Base-by-base conservation (phyloP, 345 rosid genomes). In the Lenwebbia sp. region DNA sequence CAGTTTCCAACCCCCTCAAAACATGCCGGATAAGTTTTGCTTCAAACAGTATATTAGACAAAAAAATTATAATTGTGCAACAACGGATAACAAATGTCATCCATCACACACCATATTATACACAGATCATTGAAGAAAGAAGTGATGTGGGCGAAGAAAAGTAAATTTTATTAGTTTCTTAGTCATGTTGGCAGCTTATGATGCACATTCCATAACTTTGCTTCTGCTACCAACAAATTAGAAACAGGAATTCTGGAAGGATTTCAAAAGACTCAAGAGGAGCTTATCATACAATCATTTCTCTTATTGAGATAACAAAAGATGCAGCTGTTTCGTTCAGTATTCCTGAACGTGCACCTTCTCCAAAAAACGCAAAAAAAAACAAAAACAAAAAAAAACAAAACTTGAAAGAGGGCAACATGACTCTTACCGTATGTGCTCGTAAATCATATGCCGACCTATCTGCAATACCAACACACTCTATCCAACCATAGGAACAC, bases 401-500 rank as follows among this genome's bases (percentile, higher is more conserved):
- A 0, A 14, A 17, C 23, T 54, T 2, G 56, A 62, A 30, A 62
- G 23, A 62, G 17, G 41, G 75, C 41, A 62, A 30, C 41, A 30
- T 15, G 8, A 62, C 41, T 62, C 37, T 60, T 91, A 97, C 99
- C 14, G 95, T 85, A 88, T 94, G 97, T 74, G 99, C 96, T 75
- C 57, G 88, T 82, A 96, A 81, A 91, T 96, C 99, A 84, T 92
- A 95, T 7, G 98, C 98, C 87, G 99, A 94, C 86, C 85, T 93
- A 87, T 97, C 99, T 83, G 99, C 98, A 88, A 94, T 94, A 58
- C 98, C 97, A 83, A 97, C 99, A 89, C 99, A 97, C 90, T 96
- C 98, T 21, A 96, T 92, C 99, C 99, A 97, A 30, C 99, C 98
- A 86, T 96, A 95, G 0, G 98, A 93, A 84, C 94, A 87, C 88